Percentiles rank a stretch among this genome's conserved stretches.
Evolutionary conservation across 2,329 filamentous ascomycete genomes (phyloP).

Genomic region (Colletotrichum horii): DNA sequence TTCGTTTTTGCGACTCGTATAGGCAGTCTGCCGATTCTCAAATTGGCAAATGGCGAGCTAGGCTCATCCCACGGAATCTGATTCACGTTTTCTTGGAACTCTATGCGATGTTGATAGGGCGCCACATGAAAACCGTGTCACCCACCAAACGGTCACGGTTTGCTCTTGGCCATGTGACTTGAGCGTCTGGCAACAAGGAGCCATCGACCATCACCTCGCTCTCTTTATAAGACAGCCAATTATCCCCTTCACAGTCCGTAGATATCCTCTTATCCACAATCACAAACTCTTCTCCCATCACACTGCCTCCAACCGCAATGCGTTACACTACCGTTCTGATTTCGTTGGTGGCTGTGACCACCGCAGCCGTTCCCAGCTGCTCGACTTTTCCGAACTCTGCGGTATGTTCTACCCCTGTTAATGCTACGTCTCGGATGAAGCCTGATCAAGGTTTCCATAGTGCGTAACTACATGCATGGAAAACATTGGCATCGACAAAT

Average conservation of each 20-base stretch:
- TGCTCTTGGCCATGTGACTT: background rate
- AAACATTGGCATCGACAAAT: background rate
- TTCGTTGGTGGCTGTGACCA: background rate
- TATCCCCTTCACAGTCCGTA: background rate
- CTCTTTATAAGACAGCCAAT: background rate
- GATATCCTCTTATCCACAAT: background rate
- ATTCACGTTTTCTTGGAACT: background rate
- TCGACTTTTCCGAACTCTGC: background rate
- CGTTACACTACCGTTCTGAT: background rate
- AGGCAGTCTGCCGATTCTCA: background rate
- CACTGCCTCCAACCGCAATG: background rate
- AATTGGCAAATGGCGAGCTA: background rate
- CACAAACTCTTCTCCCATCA: rapidly evolving
- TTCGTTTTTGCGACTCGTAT: background rate
- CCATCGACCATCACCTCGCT: background rate
- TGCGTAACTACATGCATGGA: background rate
- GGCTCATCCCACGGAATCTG: background rate
- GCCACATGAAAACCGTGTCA: background rate
- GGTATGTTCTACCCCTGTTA: rapidly evolving
- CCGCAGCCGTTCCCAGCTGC: background rate
- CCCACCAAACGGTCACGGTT: background rate
- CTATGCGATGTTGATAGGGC: background rate
- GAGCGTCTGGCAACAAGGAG: background rate
- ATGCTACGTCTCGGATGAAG: background rate
- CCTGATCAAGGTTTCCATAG: rapidly evolving